These are phyloP conservation scores for Debaryomyces fabryi DNA, from an alignment of 1,139 yeast genomes.

Conservation along the genomic window DNA sequence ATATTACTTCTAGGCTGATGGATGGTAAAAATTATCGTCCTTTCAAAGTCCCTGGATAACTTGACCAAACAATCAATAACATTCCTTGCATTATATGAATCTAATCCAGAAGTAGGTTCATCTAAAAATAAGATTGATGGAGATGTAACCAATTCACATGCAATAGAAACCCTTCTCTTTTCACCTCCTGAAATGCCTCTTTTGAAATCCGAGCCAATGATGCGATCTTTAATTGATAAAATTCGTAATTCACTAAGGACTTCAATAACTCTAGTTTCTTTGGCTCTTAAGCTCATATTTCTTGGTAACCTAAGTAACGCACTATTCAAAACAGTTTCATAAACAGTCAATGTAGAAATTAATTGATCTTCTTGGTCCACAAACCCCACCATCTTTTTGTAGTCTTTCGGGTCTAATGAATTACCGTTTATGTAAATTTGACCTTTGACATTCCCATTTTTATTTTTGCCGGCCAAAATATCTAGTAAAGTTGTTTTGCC, in stretches of 20 bases:
- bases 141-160: conserved; percentile 85
- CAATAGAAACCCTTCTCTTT: conserved; percentile 84
- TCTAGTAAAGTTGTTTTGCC: conserved; percentile 94
- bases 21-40: conserved; percentile 89
- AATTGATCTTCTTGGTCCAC: conserved; percentile 97
- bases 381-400: conserved; percentile 78
- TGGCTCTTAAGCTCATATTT: conserved; percentile 70
- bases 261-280: conserved; percentile 78
- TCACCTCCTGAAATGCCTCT: conserved; percentile 97
- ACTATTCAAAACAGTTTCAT: conserved; percentile 90
- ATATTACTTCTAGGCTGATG: conserved; percentile 98
- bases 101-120: conserved; percentile 95
- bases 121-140: conserved; percentile 81
- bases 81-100: conserved; percentile 89
- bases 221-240: conserved; percentile 75
- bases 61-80: conserved; percentile 84
- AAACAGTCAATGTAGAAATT: conserved; percentile 90
- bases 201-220: conserved; percentile 85
- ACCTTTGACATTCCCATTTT: conserved; percentile 71
- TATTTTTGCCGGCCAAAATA: conserved; percentile 84
- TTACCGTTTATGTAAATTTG: conserved; percentile 75
- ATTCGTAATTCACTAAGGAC: conserved; percentile 86
- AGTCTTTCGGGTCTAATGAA: conserved; percentile 40
- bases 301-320: conserved; percentile 87
- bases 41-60: conserved; percentile 74